Percentiles rank a stretch among this genome's conserved stretches.
Evolutionary conservation across 176 grass and related monocot species (phyloP).

Genomic region (Lolium rigidum): DNA sequence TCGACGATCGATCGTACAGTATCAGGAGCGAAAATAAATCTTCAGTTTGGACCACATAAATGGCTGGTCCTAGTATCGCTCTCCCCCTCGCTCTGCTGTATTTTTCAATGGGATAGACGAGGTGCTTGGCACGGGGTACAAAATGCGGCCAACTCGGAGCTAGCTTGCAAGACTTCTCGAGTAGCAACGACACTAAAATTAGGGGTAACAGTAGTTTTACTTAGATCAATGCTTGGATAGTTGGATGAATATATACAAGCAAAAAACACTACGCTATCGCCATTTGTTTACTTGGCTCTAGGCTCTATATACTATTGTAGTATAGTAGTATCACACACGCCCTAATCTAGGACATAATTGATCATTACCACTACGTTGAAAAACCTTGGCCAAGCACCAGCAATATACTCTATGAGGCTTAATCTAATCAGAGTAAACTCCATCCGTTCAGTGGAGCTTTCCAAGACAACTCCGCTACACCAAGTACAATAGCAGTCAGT

Average conservation of each 20-base stretch:
- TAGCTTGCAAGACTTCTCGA: slow-evolving; percentile 8
- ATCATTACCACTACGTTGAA: slow-evolving; percentile 42
- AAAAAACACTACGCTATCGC: slow-evolving; percentile 33
- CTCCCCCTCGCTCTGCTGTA: neutral
- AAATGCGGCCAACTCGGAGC: slow-evolving; percentile 31
- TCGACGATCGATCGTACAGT: neutral
- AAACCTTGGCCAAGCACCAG: neutral
- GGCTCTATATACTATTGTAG: neutral
- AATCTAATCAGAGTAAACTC: neutral
- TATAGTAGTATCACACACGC: too few relatives aligned
- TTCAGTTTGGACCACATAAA: neutral
- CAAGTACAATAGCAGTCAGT: too few relatives aligned
- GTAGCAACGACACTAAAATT: neutral
- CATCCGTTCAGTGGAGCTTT: too few relatives aligned
- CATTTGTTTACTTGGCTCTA: slow-evolving; percentile 49
- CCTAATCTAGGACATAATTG: slow-evolving; percentile 40
- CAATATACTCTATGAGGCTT: neutral
- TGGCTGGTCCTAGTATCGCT: neutral
- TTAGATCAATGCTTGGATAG: slow-evolving; percentile 5
- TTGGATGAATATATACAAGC: neutral
- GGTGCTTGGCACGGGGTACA: slow-evolving; percentile 1
- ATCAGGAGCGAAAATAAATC: neutral
- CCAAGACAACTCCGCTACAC: too few relatives aligned
- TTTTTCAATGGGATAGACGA: neutral
- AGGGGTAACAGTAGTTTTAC: neutral